phyloP scores from a whole-genome alignment of 306 rosid genomes.

The Gillenia trifoliata region DNA sequence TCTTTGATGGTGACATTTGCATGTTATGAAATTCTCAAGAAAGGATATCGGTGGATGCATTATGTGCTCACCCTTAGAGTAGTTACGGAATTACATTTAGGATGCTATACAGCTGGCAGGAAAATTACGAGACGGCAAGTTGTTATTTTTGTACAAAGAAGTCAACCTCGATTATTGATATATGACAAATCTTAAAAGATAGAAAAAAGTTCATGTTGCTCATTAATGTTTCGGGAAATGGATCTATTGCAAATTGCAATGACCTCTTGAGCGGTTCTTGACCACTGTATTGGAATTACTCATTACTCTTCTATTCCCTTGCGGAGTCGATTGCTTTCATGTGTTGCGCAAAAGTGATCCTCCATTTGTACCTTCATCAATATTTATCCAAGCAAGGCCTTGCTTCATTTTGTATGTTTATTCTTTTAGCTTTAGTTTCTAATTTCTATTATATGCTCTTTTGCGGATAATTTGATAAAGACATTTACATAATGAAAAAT shows the following conservation, averaged over 20 bases:
- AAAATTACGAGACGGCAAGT: not conserved
- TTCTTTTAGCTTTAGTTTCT: conserved; percentile 14
- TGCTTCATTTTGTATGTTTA: conserved; percentile 76
- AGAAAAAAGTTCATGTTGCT: not conserved
- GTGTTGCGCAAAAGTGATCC: conserved; percentile 96
- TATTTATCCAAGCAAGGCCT: conserved; percentile 89
- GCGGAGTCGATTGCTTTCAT: conserved; percentile 98
- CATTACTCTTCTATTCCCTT: conserved; percentile 7
- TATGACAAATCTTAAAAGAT: not conserved
- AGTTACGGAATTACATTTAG: conserved; percentile 1
- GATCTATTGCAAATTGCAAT: not conserved
- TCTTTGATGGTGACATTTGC: not conserved
- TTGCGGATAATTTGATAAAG: conserved; percentile 2
- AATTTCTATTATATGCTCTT: conserved; percentile 8
- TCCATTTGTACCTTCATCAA: conserved; percentile 81
- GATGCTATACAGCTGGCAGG: not conserved
- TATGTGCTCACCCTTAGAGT: not conserved
- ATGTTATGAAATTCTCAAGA: not conserved
- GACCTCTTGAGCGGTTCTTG: not conserved
- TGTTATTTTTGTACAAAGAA: not conserved
- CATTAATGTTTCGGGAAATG: not conserved
- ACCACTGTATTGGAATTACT: conserved; percentile 4
- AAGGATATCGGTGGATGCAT: not conserved
- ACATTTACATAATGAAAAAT: not conserved
- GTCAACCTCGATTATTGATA: not conserved